Percentiles rank a stretch among this genome's conserved stretches.
Evolutionary conservation across 2,329 filamentous ascomycete genomes (phyloP).

Genomic region (Epicoccum sorghinum): DNA sequence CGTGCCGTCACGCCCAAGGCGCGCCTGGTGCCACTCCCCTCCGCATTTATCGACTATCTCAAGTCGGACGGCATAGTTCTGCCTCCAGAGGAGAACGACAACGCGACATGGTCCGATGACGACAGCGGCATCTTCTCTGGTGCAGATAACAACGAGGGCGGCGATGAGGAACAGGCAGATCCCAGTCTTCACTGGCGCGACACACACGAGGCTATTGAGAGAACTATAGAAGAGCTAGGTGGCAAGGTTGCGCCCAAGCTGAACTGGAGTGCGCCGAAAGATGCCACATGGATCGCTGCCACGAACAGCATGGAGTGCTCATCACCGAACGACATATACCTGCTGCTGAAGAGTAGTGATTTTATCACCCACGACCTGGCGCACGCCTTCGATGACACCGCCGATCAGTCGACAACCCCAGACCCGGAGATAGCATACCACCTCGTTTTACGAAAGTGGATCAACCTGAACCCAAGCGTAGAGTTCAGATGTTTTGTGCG

Average conservation of each 20-base stretch:
- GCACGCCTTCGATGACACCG: constrained; percentile 84
- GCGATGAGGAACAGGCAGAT: constrained; percentile 61
- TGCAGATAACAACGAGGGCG: constrained; percentile 49
- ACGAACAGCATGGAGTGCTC: constrained; percentile 93
- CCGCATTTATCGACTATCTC: constrained; percentile 82
- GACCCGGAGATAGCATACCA: constrained; percentile 69
- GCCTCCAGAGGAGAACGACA: constrained; percentile 67
- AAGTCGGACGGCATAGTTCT: constrained; percentile 91
- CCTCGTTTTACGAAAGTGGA: constrained; percentile 85
- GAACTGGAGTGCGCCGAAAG: constrained; percentile 97
- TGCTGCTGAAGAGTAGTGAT: constrained; percentile 91
- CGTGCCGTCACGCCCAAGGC: constrained; percentile 83
- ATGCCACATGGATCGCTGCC: constrained; percentile 87
- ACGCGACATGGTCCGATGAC: constrained; percentile 53
- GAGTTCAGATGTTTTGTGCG: constrained; percentile 98
- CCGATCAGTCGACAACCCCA: constrained; percentile 27
- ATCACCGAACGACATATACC: constrained; percentile 87
- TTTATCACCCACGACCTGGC: constrained; percentile 94
- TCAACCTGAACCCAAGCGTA: constrained; percentile 85
- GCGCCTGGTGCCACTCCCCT: constrained; percentile 77
- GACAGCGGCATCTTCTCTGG: constrained; percentile 60
- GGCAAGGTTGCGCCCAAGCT: constrained; percentile 90
- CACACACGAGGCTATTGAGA: constrained; percentile 77
- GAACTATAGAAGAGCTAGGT: constrained; percentile 79
- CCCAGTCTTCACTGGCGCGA: constrained; percentile 68